Conservation (phyloP, 139 green algal genomes). For the Coelastrella sp. region DNA sequence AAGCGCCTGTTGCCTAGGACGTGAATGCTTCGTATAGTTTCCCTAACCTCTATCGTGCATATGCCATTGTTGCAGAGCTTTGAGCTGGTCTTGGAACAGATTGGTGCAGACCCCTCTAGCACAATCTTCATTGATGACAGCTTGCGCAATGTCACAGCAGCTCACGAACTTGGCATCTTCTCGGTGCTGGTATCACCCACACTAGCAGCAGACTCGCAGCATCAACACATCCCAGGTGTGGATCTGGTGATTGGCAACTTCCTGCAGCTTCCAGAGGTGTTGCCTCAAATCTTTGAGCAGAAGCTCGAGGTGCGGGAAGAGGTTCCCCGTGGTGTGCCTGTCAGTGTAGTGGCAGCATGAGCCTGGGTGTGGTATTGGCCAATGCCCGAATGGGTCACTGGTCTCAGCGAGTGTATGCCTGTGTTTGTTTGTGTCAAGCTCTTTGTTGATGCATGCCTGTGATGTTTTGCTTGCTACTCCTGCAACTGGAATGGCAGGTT, state of each 20-base stretch:
- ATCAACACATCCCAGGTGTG: slow-evolving; percentile 23
- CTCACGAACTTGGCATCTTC: slow-evolving; percentile 71
- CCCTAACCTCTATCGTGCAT: too few species aligned
- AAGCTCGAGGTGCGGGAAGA: not conserved
- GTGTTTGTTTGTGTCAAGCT: too few species aligned
- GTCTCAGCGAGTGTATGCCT: too few species aligned
- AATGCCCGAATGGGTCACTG: too few species aligned
- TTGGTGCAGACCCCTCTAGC: slow-evolving; percentile 50
- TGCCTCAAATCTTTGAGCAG: slow-evolving; percentile 47
- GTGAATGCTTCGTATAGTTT: too few species aligned
- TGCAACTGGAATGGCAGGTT: too few species aligned
- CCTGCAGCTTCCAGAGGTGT: slow-evolving; percentile 41
- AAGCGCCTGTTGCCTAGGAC: too few species aligned
- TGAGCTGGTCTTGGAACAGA: slow-evolving; percentile 66
- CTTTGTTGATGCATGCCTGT: too few species aligned
- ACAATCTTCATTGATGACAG: slow-evolving; percentile 87
- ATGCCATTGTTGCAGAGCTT: slow-evolving; percentile 58
- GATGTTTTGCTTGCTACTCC: too few species aligned
- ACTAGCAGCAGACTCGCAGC: not conserved
- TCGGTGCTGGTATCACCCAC: slow-evolving; percentile 58
- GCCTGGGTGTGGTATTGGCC: too few species aligned
- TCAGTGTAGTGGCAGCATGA: slow-evolving; percentile 23
- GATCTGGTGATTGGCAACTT: slow-evolving; percentile 52
- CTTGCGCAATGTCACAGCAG: slow-evolving; percentile 76
- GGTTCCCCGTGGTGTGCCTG: not conserved